phyloP scores from a whole-genome alignment of 1,284 basidiomycete species.

The Malassezia cuniculi region DNA sequence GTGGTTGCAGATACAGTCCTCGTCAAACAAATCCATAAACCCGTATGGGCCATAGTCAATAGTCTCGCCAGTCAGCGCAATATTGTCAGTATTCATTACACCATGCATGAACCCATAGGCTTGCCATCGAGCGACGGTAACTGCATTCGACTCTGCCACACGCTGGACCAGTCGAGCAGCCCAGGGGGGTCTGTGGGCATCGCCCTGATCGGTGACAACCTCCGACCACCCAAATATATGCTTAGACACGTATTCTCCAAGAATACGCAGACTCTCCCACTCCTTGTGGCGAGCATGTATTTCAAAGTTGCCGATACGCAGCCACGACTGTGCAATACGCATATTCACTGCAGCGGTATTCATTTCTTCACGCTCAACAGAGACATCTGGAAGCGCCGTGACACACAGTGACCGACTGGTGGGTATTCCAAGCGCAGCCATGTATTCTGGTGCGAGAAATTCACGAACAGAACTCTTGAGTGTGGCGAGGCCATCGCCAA shows the following conservation, averaged over 20 bases:
- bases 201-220: slow-evolving; percentile 14
- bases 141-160: slow-evolving; percentile 64
- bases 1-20: slow-evolving; percentile 82
- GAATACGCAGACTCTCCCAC: slow-evolving; percentile 54
- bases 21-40: slow-evolving; percentile 63
- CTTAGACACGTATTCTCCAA: slow-evolving; percentile 53
- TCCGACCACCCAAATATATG: slow-evolving; percentile 50
- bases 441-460: slow-evolving; percentile 55
- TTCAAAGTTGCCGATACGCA: slow-evolving; percentile 84
- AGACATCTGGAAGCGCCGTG: slow-evolving; percentile 60
- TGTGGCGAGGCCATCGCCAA: slow-evolving; percentile 84
- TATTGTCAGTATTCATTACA: slow-evolving; percentile 82
- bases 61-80: slow-evolving; percentile 69
- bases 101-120: slow-evolving; percentile 46
- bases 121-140: slow-evolving; percentile 88
- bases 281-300: slow-evolving; percentile 55
- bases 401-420: slow-evolving; percentile 78
- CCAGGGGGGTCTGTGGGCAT: slow-evolving; percentile 17
- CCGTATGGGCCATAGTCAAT: slow-evolving; percentile 74
- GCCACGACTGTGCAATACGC: slow-evolving; percentile 74
- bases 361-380: slow-evolving; percentile 64
- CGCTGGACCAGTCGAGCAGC: slow-evolving; percentile 24
- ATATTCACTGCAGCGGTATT: slow-evolving; percentile 70
- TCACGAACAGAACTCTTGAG: slow-evolving; percentile 82
- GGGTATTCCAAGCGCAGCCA: slow-evolving; percentile 72